A percentile compares a stretch with the other conserved stretches of the same genome.
phyloP scores from a whole-genome alignment of 148 eudicot genomes.

The Oxyria digyna region DNA sequence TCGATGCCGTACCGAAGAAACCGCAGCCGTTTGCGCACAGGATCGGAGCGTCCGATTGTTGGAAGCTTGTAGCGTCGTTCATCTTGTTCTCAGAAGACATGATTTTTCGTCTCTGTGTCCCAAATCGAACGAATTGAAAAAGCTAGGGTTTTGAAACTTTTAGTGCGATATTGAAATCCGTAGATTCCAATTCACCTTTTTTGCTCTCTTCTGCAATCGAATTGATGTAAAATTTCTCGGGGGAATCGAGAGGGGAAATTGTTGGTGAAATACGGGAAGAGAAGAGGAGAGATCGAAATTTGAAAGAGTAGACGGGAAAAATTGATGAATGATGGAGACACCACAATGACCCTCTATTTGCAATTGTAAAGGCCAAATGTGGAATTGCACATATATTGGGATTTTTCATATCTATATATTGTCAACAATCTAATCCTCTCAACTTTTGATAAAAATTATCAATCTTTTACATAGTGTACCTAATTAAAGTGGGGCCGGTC shows the following conservation, averaged over 20 bases:
- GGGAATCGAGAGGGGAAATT: not conserved
- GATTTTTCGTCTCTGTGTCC: not conserved
- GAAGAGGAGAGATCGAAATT: not conserved
- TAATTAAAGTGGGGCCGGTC: too few relatives aligned
- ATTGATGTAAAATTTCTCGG: not conserved
- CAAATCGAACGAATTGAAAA: not conserved
- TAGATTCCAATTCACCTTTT: not conserved
- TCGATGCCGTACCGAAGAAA: constrained; percentile 49
- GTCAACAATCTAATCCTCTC: too few relatives aligned
- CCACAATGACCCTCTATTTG: not conserved
- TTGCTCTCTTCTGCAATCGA: not conserved
- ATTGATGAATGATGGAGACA: constrained; percentile 4
- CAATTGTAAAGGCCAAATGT: not conserved
- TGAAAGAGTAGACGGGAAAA: not conserved
- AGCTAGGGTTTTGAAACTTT: constrained; percentile 5
- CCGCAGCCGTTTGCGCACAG: constrained; percentile 60
- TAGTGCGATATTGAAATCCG: not conserved
- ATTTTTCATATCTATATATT: too few relatives aligned
- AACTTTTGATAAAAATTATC: too few relatives aligned
- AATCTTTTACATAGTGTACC: too few relatives aligned
- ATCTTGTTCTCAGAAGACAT: constrained; percentile 37
- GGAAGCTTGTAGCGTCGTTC: constrained; percentile 31
- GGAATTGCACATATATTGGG: not conserved
- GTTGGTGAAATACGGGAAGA: not conserved
- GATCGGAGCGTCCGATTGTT: constrained; percentile 31